Conservation (phyloP, 192 early-diverging fungal genomes). For the Coemansia sp. region DNA sequence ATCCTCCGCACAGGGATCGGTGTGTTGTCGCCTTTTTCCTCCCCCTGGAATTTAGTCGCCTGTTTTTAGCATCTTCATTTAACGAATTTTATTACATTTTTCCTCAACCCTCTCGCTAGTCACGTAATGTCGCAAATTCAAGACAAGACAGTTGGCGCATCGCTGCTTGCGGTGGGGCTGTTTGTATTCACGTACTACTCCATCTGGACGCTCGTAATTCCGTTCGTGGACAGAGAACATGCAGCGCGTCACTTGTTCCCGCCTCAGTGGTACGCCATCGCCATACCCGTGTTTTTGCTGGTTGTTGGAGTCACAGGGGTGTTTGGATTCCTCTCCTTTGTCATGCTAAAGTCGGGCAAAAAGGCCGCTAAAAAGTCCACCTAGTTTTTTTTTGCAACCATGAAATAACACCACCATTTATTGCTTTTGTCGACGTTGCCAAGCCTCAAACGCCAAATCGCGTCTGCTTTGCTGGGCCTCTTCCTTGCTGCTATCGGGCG, state of each 20-base stretch:
- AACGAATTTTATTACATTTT: too few species aligned
- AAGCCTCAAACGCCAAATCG: constrained; percentile 26
- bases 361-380: constrained; percentile 71
- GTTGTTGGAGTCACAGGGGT: constrained; percentile 74
- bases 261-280: constrained; percentile 80
- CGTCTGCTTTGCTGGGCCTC: constrained; percentile 10
- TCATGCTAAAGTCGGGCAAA: constrained; percentile 77
- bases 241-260: constrained; percentile 76
- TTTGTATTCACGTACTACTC: constrained; percentile 87
- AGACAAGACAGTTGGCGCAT: constrained; percentile 79
- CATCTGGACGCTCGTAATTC: constrained; percentile 84
- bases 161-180: constrained; percentile 64
- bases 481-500: neutral
- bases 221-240: constrained; percentile 78
- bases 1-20: too few species aligned
- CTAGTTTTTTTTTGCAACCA: constrained; percentile 12
- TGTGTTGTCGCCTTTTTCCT: too few species aligned
- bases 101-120: neutral
- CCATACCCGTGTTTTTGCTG: constrained; percentile 77
- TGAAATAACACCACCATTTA: constrained; percentile 1
- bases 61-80: too few species aligned
- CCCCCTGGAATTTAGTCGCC: too few species aligned
- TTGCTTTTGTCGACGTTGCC: constrained; percentile 9
- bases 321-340: constrained; percentile 73
- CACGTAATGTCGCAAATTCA: constrained; percentile 44